Percentiles rank a stretch among this genome's conserved stretches.
phyloP scores from a whole-genome alignment of 805 yeast genomes.

The Wilhelminamyces savonicus region DNA sequence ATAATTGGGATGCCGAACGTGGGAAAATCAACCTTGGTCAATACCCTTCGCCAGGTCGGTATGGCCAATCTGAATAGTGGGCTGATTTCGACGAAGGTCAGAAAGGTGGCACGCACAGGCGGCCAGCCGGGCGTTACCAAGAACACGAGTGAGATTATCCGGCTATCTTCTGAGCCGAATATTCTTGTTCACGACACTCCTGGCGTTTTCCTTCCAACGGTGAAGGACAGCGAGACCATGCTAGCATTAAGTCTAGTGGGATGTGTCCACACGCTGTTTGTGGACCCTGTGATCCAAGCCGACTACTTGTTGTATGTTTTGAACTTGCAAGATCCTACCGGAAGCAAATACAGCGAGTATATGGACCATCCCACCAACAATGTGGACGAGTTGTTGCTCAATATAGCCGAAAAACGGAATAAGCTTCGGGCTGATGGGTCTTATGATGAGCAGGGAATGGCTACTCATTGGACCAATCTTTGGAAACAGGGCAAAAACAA shows the following conservation, averaged over 20 bases:
- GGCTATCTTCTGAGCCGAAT: constrained; percentile 54
- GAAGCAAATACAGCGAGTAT: constrained; percentile 39
- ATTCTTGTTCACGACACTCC: constrained; percentile 84
- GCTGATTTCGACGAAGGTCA: constrained; percentile 26
- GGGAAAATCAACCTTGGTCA: constrained; percentile 89
- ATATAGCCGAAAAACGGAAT: constrained; percentile 38
- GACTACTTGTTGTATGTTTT: constrained; percentile 74
- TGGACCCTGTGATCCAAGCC: constrained; percentile 82
- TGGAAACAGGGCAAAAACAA: constrained; percentile 51
- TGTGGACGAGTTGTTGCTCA: constrained; percentile 47
- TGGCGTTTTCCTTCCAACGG: constrained; percentile 81
- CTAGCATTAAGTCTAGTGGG: constrained; percentile 68
- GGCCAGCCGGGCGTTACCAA: constrained; percentile 88
- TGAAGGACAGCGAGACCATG: constrained; percentile 62
- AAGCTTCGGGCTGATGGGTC: constrained; percentile 26
- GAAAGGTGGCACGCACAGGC: constrained; percentile 79
- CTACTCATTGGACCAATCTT: constrained; percentile 54
- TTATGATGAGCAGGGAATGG: constrained; percentile 53
- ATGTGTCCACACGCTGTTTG: constrained; percentile 58
- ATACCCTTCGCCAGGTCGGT: constrained; percentile 52
- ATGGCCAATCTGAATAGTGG: constrained; percentile 14
- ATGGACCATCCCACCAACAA: constrained; percentile 65
- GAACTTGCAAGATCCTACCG: constrained; percentile 54
- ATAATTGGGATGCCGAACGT: constrained; percentile 96
- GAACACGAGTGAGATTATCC: constrained; percentile 67